A percentile compares a stretch with the other conserved stretches of the same genome.
Conservation (phyloP, 1,284 basidiomycete genomes). For the Irpex rosettiformis region DNA sequence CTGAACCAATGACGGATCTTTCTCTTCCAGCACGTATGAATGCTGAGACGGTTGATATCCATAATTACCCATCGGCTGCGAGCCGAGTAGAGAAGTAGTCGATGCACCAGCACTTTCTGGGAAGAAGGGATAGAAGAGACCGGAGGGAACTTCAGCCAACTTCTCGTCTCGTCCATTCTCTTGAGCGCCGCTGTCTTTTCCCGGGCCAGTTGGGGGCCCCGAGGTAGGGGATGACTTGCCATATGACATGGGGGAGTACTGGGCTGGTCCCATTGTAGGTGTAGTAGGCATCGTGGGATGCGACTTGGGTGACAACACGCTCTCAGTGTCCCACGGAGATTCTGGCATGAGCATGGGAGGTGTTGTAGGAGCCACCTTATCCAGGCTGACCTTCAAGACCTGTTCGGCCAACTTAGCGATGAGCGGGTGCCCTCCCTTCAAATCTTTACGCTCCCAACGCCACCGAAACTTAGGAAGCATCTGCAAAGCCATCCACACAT, state of each 20-base stretch:
- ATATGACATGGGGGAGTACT: constrained; percentile 18
- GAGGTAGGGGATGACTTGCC: constrained; percentile 15
- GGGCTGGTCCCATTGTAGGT: constrained; percentile 26
- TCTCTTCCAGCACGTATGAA: constrained; percentile 65
- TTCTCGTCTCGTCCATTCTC: constrained; percentile 21
- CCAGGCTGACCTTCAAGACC: constrained; percentile 66
- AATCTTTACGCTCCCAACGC: constrained; percentile 82
- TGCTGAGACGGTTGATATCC: constrained; percentile 53
- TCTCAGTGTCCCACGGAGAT: constrained; percentile 61
- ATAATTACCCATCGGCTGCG: constrained; percentile 48
- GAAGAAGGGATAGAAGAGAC: constrained; percentile 73
- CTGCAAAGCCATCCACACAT: constrained; percentile 78
- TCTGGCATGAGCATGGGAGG: constrained; percentile 61
- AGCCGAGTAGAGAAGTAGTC: constrained; percentile 14
- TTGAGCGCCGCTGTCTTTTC: constrained; percentile 17
- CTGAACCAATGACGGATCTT: constrained; percentile 30
- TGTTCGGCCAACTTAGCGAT: constrained; percentile 75
- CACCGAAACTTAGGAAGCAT: constrained; percentile 83
- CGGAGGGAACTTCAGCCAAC: constrained; percentile 59
- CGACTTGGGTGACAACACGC: constrained; percentile 27
- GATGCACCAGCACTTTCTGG: constrained; percentile 40
- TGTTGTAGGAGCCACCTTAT: constrained; percentile 52
- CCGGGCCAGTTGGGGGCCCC: constrained; percentile 12
- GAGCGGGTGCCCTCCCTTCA: constrained; percentile 73
- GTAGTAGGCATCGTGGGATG: constrained; percentile 20